These are phyloP conservation scores for Moricandia moricandioides DNA, from an alignment of 345 rosid genomes.

Conservation along the genomic window DNA sequence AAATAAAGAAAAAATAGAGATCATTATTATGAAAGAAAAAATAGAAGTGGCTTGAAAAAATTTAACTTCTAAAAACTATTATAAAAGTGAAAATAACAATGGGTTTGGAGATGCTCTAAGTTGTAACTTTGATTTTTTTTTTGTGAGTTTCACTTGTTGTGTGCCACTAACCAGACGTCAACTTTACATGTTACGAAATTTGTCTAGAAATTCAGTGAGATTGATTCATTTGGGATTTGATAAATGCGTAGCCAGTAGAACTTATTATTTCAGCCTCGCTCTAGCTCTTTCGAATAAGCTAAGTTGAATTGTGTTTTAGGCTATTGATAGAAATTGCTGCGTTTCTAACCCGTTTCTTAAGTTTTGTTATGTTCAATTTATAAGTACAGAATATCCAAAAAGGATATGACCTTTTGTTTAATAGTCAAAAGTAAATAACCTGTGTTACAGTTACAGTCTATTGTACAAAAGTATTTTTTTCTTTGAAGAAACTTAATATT, in stretches of 20 bases:
- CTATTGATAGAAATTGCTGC: neutral
- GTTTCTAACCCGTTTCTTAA: too few relatives aligned
- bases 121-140: conserved; percentile 20
- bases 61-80: too few relatives aligned
- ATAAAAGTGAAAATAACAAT: too few relatives aligned
- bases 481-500: too few relatives aligned
- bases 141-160: conserved; percentile 27
- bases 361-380: neutral
- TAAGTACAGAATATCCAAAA: too few relatives aligned
- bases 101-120: too few relatives aligned
- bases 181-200: conserved; percentile 6
- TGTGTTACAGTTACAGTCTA: too few relatives aligned
- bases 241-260: neutral
- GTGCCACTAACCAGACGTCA: conserved; percentile 19
- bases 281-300: neutral
- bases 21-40: too few relatives aligned
- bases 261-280: neutral
- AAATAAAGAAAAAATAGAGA: too few relatives aligned
- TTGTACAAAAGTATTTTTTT: too few relatives aligned
- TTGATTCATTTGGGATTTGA: neutral
- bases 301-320: neutral
- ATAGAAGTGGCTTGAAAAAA: too few relatives aligned
- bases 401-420: neutral
- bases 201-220: conserved; percentile 1
- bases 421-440: neutral